Percentiles rank a stretch among this genome's conserved stretches.
Conservation (phyloP, 768 basidiomycete species). For the Suillus ampliporus region DNA sequence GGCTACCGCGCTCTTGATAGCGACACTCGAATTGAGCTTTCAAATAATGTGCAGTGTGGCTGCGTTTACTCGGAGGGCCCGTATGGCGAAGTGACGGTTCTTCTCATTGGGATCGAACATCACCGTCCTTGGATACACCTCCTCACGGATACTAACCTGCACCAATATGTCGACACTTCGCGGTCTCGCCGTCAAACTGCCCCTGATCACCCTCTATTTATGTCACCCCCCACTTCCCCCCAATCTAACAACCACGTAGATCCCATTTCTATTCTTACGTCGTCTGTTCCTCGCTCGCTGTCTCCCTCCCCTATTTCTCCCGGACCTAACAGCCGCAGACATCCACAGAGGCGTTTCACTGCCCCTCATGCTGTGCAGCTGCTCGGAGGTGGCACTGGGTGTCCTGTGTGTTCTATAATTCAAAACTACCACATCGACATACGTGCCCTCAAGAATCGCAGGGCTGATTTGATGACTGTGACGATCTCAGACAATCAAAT, state of each 20-base stretch:
- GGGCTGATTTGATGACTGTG: not conserved
- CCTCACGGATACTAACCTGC: not conserved
- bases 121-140: conserved; percentile 5
- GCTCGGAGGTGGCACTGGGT: not conserved
- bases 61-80: not conserved
- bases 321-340: not conserved
- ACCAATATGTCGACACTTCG: not conserved
- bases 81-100: not conserved
- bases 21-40: not conserved
- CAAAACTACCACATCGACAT: not conserved
- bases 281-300: not conserved
- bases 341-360: not conserved
- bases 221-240: not conserved
- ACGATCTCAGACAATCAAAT: not conserved
- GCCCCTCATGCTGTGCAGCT: not conserved
- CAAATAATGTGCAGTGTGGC: not conserved
- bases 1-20: not conserved
- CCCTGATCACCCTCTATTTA: too few relatives aligned
- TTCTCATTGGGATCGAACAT: conserved; percentile 2
- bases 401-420: conserved; percentile 7
- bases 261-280: too few relatives aligned
- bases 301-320: not conserved
- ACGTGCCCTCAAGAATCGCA: not conserved
- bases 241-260: not conserved
- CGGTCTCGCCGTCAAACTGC: too few relatives aligned